Conservation (phyloP, 2,329 filamentous ascomycete species). For the Teratosphaeria nubilosa region DNA sequence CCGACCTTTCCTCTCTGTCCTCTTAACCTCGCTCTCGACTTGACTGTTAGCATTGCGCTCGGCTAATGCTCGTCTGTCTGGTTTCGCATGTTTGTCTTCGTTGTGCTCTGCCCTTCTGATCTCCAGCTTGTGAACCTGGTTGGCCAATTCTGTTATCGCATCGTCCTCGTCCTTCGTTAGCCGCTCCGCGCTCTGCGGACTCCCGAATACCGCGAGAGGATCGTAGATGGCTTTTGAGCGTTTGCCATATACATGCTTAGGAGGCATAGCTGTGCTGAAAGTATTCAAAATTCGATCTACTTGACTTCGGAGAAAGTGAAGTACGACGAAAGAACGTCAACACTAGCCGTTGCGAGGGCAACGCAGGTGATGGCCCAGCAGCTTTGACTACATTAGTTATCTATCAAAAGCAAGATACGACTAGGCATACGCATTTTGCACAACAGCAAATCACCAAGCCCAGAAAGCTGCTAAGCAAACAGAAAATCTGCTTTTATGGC, state of each 20-base stretch:
- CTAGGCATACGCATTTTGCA: too few species aligned
- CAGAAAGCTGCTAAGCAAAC: too few species aligned
- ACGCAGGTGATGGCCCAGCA: not conserved
- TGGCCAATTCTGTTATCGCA: not conserved
- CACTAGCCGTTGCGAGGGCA: not conserved
- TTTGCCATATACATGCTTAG: constrained; percentile 31
- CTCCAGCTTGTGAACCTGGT: not conserved
- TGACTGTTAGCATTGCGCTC: not conserved
- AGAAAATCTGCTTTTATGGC: too few species aligned
- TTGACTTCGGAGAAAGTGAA: not conserved
- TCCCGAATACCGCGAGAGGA: constrained; percentile 8
- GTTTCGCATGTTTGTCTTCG: not conserved
- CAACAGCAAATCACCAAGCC: too few species aligned
- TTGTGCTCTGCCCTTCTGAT: not conserved
- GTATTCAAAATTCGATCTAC: too few species aligned
- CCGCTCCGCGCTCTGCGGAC: constrained; percentile 4
- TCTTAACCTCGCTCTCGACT: not conserved
- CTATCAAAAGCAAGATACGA: too few species aligned
- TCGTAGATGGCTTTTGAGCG: constrained; percentile 22
- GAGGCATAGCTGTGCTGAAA: constrained; percentile 17
- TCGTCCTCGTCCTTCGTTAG: not conserved
- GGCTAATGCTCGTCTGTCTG: not conserved
- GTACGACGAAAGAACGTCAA: not conserved
- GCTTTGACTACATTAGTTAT: not conserved
- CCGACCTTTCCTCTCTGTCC: not conserved